Evolutionary conservation across 352 stramenopile genomes (phyloP).

Genomic region (Phytophthora kernoviae): DNA sequence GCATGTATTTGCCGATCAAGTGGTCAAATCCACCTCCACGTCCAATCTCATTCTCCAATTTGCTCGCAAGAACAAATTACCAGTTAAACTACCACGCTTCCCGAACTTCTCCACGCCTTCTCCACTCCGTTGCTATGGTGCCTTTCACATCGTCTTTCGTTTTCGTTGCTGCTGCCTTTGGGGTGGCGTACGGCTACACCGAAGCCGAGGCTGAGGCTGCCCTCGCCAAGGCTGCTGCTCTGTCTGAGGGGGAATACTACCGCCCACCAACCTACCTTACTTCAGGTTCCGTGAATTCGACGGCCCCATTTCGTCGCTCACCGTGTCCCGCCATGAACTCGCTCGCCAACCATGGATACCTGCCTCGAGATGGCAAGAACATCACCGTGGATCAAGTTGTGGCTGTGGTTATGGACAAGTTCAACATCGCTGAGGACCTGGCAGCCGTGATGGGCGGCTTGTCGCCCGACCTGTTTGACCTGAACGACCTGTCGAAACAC

Average conservation of each 20-base stretch:
- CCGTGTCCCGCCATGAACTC: conserved; percentile 59
- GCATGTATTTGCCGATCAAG: no score
- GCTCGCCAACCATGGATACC: no score
- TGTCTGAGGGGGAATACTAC: conserved; percentile 35
- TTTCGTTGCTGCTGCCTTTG: conserved; percentile 12
- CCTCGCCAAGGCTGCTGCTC: conserved; percentile 13
- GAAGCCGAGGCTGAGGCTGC: conserved; percentile 17
- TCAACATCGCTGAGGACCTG: conserved; percentile 40
- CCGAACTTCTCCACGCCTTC: neutral
- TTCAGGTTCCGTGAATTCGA: conserved; percentile 32
- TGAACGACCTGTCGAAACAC: conserved; percentile 32
- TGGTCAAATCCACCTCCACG: neutral
- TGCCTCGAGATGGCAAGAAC: conserved; percentile 48
- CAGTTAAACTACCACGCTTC: neutral
- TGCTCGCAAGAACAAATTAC: conserved; percentile 22
- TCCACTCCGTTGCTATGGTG: conserved; percentile 8
- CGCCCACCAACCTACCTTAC: conserved; percentile 28
- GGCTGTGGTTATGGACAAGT: conserved; percentile 36
- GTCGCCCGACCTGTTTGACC: conserved; percentile 24
- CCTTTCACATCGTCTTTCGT: conserved; percentile 10
- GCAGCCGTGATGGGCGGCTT: conserved; percentile 20
- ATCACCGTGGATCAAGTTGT: conserved; percentile 31
- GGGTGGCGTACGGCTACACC: conserved; percentile 23
- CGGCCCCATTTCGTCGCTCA: conserved; percentile 32
- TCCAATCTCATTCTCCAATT: conserved; percentile 21